Evolutionary conservation across 371 early-diverging fungal species (phyloP), one percentile per base, ranked within the genome.

Genomic region (Apophysomyces sp.): DNA sequence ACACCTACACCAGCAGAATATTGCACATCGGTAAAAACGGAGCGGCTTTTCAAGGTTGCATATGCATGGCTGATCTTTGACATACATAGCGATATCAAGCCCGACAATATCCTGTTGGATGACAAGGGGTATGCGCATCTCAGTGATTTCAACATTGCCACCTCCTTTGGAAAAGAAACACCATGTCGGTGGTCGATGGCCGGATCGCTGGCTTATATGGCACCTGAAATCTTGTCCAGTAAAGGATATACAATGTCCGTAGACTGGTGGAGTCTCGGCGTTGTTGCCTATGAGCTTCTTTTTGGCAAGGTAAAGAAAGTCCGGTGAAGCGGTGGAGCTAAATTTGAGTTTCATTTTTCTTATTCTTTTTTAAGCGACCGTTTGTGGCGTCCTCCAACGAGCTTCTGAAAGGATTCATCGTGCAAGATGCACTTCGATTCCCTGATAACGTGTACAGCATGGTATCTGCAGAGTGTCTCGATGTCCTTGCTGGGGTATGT

Each of bases 251-350:
- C 78, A 37, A 65, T 77, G 12, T 82, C 88, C 0, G 87, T 92
- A 0, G 94, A 98, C 73, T 94, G 94, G 91, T 98, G 97, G 97
- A 83, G 89, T 53, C 65, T 95, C 24, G 97, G 96, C 3, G 86
- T 97, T 29, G 77, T 92, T 16, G 74, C 90, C 41, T 97, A 88
- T 71, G 95, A 95, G 71, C 63, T 90, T 26, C 63, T 87, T 11
- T 88, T 83, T 69, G 91, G 91, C 49, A 86, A 79, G 76, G 84
- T 85, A 57, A 55, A 16, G 3, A n/a, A n/a, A n/a, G n/a, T n/a
- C n/a, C n/a, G n/a, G n/a, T n/a, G n/a, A n/a, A n/a, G n/a, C n/a
- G n/a, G n/a, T n/a, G n/a, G n/a, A n/a, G n/a, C n/a, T n/a, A n/a
- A n/a, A n/a, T n/a, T n/a, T n/a, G n/a, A 15, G 15, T 32, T 32